Conservation (phyloP, 148 eudicot genomes). For the Fagopyrum tataricum region DNA sequence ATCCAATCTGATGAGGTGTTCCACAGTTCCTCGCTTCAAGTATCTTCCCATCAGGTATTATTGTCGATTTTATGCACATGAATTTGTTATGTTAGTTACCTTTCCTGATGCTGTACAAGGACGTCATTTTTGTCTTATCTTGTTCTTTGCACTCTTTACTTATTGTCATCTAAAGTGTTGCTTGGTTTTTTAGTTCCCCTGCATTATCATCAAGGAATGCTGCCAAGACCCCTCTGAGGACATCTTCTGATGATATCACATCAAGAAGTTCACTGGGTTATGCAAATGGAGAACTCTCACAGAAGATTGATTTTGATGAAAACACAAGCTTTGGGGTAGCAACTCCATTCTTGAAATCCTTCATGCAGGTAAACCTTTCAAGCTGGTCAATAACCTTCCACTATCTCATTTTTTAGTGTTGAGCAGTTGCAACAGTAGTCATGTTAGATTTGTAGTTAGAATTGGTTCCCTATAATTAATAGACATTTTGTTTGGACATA, state of each 20-base stretch:
- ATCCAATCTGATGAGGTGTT: constrained; percentile 90
- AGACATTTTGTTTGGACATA: background rate
- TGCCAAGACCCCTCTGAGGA: constrained; percentile 48
- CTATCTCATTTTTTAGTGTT: background rate
- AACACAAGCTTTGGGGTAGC: constrained; percentile 76
- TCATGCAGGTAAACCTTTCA: constrained; percentile 66
- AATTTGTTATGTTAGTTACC: background rate
- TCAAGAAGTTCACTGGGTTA: constrained; percentile 65
- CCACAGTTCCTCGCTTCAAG: constrained; percentile 84
- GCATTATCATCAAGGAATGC: constrained; percentile 74
- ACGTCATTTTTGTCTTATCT: background rate
- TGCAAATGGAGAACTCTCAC: constrained; percentile 60
- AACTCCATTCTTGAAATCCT: constrained; percentile 81
- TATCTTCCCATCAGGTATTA: constrained; percentile 94
- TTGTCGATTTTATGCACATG: constrained; percentile 9
- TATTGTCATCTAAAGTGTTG: background rate
- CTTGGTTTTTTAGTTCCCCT: constrained; percentile 61
- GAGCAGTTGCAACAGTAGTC: background rate
- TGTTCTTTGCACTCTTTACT: background rate
- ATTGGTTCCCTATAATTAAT: background rate
- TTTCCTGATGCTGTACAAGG: constrained; percentile 2
- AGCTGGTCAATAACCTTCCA: background rate
- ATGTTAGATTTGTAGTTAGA: background rate
- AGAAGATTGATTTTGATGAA: constrained; percentile 61
- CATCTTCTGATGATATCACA: constrained; percentile 51